Base-by-base conservation (phyloP, 2,329 filamentous ascomycete species). In the Colletotrichum phormii region DNA sequence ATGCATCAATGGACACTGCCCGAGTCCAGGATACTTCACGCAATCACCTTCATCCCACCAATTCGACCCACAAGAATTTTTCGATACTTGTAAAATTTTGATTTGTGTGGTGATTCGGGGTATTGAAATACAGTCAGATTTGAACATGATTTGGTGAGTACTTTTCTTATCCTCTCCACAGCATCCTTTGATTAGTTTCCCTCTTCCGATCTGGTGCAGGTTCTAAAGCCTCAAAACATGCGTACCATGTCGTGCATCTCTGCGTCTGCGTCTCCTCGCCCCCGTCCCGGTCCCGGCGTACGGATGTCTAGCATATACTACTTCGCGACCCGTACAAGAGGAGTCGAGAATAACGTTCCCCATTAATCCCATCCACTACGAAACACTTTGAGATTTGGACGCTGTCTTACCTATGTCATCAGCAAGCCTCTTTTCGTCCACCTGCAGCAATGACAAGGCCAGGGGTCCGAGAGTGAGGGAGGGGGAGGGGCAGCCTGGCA, bases 191-290 rank as follows among this genome's bases (percentile, higher is more conserved):
- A 29, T 15, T 42, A 22, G 42, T 49, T 5, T 64, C 15, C 63
- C 49, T 11, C 24, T 60, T 61, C 22, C 55, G 61, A 46, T 61
- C 12, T 24, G n/a, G 51, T 35, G 70, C 54, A 64, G 46, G 8
- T 42, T 24, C 13, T 13, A 26, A 65, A 33, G 49, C 18, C 49
- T 64, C 65, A 31, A 69, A 54, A 59, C 58, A 55, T 24, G 60
- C 66, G 67, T 62, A 57, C 53, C 60, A 73, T 73, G 71, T 73
- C 55, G 66, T 73, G 71, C 66, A 37, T 70, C 53, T 59, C 70
- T 69, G 65, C 60, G 64, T 64, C 66, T 58, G 65, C 60, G 64
- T 64, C 66, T 58, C 37, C 57, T 65, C 29, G 51, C 59, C 64
- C 60, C 61, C 54, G 49, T 57, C 29, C 49, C 66, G 55, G 60